A percentile compares a stretch with the other conserved stretches of the same genome.
These are phyloP conservation scores for Salix dunnii DNA, from an alignment of 345 rosid genomes.

Conservation along the genomic window DNA sequence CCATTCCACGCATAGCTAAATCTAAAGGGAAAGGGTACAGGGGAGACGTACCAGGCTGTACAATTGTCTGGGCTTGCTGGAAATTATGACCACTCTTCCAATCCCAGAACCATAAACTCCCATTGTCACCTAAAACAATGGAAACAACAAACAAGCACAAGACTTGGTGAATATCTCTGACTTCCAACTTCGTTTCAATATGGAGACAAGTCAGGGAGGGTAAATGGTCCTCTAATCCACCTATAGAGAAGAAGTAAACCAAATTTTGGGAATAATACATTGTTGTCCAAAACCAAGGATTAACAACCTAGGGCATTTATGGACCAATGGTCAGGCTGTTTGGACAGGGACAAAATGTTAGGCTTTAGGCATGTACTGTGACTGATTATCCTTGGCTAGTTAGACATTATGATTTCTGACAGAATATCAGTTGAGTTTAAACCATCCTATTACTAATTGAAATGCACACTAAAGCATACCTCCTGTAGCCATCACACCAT, in stretches of 20 bases:
- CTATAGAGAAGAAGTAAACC: background rate
- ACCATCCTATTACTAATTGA: background rate
- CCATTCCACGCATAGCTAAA: background rate
- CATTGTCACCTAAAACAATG: slow-evolving; percentile 72
- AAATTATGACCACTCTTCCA: slow-evolving; percentile 98
- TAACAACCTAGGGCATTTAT: background rate
- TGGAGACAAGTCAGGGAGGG: background rate
- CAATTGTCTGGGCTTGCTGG: slow-evolving; percentile 93
- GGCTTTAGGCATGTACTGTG: background rate
- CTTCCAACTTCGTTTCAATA: background rate
- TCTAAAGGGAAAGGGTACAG: background rate
- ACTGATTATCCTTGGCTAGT: background rate
- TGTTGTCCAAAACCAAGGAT: background rate
- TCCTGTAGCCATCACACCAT: slow-evolving; percentile 97
- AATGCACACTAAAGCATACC: slow-evolving; percentile 37
- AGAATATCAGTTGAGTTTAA: background rate
- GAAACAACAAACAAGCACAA: slow-evolving; percentile 1
- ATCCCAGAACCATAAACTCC: slow-evolving; percentile 99
- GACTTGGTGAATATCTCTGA: background rate
- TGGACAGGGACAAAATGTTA: background rate
- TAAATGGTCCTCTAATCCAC: background rate
- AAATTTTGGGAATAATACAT: background rate
- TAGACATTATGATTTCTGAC: background rate
- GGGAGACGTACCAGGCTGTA: slow-evolving; percentile 68
- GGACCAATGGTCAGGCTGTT: too few relatives aligned